Conservation (phyloP, 805 yeast species). For the Babjeviella inositovora region DNA sequence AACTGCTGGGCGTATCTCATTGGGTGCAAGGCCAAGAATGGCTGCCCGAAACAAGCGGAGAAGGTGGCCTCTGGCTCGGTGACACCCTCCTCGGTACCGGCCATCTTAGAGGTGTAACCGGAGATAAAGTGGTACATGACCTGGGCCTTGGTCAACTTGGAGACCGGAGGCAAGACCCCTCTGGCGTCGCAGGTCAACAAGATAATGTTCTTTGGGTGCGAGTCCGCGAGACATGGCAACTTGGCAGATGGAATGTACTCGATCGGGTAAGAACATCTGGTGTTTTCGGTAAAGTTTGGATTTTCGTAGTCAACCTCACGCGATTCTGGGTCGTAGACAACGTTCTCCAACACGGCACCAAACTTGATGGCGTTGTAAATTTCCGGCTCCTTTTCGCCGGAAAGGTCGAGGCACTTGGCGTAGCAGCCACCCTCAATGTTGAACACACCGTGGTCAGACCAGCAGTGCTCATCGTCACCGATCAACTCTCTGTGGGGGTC, state of each 20-base stretch:
- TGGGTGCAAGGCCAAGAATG: constrained; percentile 95
- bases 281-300: constrained; percentile 81
- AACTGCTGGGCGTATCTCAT: constrained; percentile 95
- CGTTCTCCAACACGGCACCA: constrained; percentile 91
- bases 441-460: constrained; percentile 97
- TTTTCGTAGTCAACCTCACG: constrained; percentile 80
- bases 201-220: constrained; percentile 85
- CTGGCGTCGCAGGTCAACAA: constrained; percentile 94
- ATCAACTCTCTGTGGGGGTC: constrained; percentile 87
- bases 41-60: constrained; percentile 98
- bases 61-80: constrained; percentile 97
- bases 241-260: constrained; percentile 93
- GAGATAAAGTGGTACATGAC: constrained; percentile 98
- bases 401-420: constrained; percentile 87
- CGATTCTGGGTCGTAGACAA: constrained; percentile 62
- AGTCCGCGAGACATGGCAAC: constrained; percentile 82
- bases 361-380: constrained; percentile 88
- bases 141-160: constrained; percentile 84
- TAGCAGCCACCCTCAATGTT: constrained; percentile 99
- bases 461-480: constrained; percentile 99
- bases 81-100: constrained; percentile 98
- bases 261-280: constrained; percentile 97
- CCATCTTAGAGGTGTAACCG: constrained; percentile 98
- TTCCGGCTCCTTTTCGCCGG: constrained; percentile 93
- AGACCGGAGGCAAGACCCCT: constrained; percentile 95